Base-by-base conservation (phyloP, 345 rosid genomes). In the Syzygium jambos region DNA sequence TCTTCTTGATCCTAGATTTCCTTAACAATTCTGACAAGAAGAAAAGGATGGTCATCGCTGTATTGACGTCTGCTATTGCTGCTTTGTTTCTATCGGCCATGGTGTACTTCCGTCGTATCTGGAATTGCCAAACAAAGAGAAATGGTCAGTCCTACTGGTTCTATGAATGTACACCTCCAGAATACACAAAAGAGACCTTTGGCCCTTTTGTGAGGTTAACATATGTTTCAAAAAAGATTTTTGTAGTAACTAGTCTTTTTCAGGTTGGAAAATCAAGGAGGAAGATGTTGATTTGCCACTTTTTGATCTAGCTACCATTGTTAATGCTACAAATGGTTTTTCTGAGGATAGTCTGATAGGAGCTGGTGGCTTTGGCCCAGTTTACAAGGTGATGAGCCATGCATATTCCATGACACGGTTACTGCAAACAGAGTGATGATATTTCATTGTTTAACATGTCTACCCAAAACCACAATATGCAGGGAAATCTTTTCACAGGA, bases 351-450 rank as follows among this genome's bases (percentile, higher is more conserved):
- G 89, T 86, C 91, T 90, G 89, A 90, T 92, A 30, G 93, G 95
- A 52, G 93, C 91, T 65, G 93, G 95, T 59, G 93, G 93, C 68
- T 93, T 91, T 86, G 93, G 94, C 55, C 86, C 90, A 54, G 94
- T 91, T 10, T 91, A 93, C 88, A 92, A 91, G 92, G 91, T 91
- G 14, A 12, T 59, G 34, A 27, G 68, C 68, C 68, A 12, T 10
- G 63, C 1, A 27, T 27, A 27, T 59, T 59, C 68, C 68, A 59
- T 27, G 68, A 59, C 30, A 27, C 5, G 27, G 30, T 27, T 59
- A 12, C 17, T 59, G 34, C 3, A 49, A 38, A 5, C 23, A 46
- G 10, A 43, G n/a, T n/a, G 25, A 16, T 43, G 6, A 53, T 3
- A 38, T 4, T 43, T 56, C 5, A 8, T 51, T 34, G 17, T 22